Conservation (phyloP, 306 rosid genomes). For the Cucumis melo region DNA sequence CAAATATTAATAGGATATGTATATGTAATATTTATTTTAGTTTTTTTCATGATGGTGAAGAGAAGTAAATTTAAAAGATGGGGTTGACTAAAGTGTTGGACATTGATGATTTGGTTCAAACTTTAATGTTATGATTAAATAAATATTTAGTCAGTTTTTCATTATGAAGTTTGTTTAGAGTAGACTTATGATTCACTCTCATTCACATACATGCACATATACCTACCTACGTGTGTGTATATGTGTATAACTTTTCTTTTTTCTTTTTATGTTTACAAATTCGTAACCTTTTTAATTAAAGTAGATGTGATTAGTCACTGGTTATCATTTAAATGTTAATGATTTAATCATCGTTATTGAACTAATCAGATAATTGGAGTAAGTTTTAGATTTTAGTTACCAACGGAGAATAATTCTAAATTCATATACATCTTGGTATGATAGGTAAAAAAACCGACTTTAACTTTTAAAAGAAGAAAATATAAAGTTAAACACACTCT, state of each 20-base stretch:
- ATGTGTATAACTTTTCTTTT: no score
- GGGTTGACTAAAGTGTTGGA: background rate
- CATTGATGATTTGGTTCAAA: background rate
- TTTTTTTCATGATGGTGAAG: no score
- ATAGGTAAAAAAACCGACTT: no score
- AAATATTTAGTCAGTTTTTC: background rate
- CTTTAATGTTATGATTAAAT: background rate
- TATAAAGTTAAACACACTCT: background rate
- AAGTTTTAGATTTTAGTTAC: background rate
- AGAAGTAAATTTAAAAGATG: background rate
- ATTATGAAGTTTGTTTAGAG: background rate
- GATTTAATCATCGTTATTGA: no score
- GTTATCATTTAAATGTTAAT: no score
- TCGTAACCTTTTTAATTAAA: no score
- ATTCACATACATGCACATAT: no score
- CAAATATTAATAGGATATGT: no score
- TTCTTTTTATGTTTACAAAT: no score
- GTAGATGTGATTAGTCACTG: no score
- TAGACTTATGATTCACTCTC: background rate
- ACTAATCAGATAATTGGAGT: no score
- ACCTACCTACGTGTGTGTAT: background rate
- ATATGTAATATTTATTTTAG: background rate
- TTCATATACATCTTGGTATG: no score
- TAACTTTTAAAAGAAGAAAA: background rate
- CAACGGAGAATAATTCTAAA: background rate